Conservation (phyloP, 1,139 yeast genomes). For the Candida labiduridarum region DNA sequence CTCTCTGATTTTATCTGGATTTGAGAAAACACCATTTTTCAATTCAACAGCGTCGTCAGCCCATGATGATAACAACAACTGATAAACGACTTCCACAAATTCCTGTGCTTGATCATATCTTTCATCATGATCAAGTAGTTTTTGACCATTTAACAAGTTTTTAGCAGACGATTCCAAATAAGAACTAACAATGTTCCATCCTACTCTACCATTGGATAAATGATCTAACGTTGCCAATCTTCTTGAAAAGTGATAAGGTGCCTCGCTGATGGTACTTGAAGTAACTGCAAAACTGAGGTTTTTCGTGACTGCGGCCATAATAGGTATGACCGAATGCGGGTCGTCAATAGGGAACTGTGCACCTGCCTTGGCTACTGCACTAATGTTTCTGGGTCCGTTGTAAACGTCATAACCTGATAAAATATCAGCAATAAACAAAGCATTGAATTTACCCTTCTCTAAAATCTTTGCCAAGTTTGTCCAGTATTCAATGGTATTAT, state of each 20-base stretch:
- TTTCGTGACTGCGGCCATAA: conserved; percentile 44
- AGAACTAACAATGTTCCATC: conserved; percentile 48
- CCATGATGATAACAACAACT: conserved; percentile 44
- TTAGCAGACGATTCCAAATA: conserved; percentile 43
- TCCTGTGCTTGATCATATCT: conserved; percentile 46
- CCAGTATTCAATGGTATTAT: conserved; percentile 47
- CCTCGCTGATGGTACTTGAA: conserved; percentile 45
- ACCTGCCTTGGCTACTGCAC: conserved; percentile 38
- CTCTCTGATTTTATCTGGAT: conserved; percentile 20
- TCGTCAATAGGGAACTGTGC: conserved; percentile 48
- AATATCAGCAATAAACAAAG: conserved; percentile 48
- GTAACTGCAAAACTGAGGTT: conserved; percentile 43
- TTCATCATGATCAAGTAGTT: conserved; percentile 40
- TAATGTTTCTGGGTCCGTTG: conserved; percentile 36
- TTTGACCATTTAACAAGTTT: conserved; percentile 35
- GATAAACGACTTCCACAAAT: conserved; percentile 41
- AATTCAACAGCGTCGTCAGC: conserved; percentile 43
- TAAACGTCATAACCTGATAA: conserved; percentile 45
- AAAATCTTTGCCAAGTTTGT: conserved; percentile 42
- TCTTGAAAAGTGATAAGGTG: conserved; percentile 48
- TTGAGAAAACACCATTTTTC: conserved; percentile 30
- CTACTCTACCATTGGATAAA: conserved; percentile 47
- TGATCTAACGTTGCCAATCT: conserved; percentile 46
- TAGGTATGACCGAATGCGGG: conserved; percentile 41
- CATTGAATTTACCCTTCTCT: conserved; percentile 47